Conservation (phyloP, 2,329 filamentous ascomycete genomes). For the Colletotrichum somersetense region DNA sequence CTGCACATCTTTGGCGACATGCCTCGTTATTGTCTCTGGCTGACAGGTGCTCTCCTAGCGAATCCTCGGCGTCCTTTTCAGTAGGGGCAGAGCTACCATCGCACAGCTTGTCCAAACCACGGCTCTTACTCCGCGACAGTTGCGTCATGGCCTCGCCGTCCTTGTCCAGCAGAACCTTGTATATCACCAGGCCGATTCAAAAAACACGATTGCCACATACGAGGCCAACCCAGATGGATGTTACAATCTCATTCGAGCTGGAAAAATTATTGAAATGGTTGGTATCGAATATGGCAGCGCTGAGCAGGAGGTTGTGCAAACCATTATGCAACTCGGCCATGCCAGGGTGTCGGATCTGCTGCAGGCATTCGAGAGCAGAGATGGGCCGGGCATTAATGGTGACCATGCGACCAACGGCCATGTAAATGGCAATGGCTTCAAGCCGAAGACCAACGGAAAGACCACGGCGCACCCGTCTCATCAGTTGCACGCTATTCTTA, state of each 20-base stretch:
- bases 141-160: constrained; percentile 85
- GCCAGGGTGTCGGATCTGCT: constrained; percentile 77
- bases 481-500: constrained; percentile 64
- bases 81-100: constrained; percentile 81
- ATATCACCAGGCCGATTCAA: constrained; percentile 75
- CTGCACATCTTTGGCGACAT: constrained; percentile 23
- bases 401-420: constrained; percentile 46
- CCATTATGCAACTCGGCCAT: constrained; percentile 82
- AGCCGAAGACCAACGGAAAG: constrained; percentile 52
- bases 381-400: constrained; percentile 40
- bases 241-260: constrained; percentile 84
- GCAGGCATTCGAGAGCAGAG: constrained; percentile 66
- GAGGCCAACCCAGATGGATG: constrained; percentile 85
- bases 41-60: constrained; percentile 66
- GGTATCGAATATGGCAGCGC: constrained; percentile 80
- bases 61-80: constrained; percentile 84
- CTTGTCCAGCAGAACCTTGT: constrained; percentile 91
- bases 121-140: constrained; percentile 77
- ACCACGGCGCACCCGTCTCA: constrained; percentile 59
- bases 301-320: constrained; percentile 80
- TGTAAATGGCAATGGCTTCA: constrained; percentile 48
- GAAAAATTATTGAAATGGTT: constrained; percentile 83
- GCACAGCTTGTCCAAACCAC: constrained; percentile 78
- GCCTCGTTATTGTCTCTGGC: background rate
- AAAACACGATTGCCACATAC: constrained; percentile 78